Conservation (phyloP, 345 rosid genomes). For the Camelina sativa region DNA sequence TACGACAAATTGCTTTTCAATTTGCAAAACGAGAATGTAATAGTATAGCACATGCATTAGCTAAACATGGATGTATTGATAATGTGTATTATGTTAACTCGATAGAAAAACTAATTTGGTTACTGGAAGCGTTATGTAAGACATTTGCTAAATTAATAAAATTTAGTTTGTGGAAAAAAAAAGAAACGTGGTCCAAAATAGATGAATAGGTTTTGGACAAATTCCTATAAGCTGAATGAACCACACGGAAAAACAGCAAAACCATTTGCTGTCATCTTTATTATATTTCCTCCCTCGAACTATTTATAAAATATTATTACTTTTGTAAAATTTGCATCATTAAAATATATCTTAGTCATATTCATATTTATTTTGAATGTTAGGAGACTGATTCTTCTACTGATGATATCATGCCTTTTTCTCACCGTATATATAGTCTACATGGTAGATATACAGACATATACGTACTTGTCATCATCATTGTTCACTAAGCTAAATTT, state of each 20-base stretch:
- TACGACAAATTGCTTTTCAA: no score
- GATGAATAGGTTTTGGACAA: not conserved
- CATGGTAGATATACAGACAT: not conserved
- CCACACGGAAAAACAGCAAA: not conserved
- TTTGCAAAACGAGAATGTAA: no score
- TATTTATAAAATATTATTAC: slow-evolving; percentile 20
- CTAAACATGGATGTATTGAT: no score
- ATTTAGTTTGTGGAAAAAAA: no score
- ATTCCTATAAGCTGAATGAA: not conserved
- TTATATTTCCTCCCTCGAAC: slow-evolving; percentile 1
- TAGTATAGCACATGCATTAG: no score
- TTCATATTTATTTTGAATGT: slow-evolving; percentile 12
- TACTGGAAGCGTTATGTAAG: no score
- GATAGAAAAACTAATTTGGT: no score
- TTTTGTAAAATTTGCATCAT: slow-evolving; percentile 14
- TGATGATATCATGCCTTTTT: slow-evolving; percentile 11
- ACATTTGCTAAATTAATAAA: no score
- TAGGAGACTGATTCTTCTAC: slow-evolving; percentile 33
- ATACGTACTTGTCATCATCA: slow-evolving; percentile 5
- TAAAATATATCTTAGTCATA: slow-evolving; percentile 16
- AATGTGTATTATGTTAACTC: no score
- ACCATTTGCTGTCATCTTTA: not conserved
- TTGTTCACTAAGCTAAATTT: not conserved
- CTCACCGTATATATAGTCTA: not conserved
- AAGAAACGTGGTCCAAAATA: not conserved